Conservation (phyloP, 75 land plant genomes). For the Isoetes taiwanensis region DNA sequence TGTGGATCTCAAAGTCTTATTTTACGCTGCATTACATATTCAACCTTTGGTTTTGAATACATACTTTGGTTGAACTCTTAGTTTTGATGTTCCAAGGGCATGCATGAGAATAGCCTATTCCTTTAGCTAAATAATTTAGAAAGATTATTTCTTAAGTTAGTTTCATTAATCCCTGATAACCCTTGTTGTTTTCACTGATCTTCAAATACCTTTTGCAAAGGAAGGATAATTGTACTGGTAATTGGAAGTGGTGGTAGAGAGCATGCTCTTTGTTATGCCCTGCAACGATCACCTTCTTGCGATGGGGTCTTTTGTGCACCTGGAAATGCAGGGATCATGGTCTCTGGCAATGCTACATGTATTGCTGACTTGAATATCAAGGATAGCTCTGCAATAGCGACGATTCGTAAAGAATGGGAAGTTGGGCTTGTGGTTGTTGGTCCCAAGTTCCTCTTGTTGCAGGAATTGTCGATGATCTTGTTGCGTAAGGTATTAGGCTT, state of each 20-base stretch:
- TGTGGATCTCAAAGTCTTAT: no score
- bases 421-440: conserved; percentile 90
- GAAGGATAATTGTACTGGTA: conserved; percentile 52
- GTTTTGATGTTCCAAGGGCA: no score
- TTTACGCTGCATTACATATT: no score
- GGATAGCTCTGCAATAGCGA: conserved; percentile 45
- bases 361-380: conserved; percentile 47
- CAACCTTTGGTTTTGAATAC: no score
- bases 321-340: conserved; percentile 83
- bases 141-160: no score
- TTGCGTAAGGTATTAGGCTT: conserved; percentile 59
- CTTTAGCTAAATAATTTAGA: no score
- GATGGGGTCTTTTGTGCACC: conserved; percentile 90
- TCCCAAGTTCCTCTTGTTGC: conserved; percentile 86
- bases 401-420: conserved; percentile 47
- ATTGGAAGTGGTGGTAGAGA: conserved; percentile 95
- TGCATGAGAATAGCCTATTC: no score
- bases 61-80: no score
- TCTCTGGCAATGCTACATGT: conserved; percentile 79
- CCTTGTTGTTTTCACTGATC: no score
- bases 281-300: conserved; percentile 70
- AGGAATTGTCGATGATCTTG: conserved; percentile 77
- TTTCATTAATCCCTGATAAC: no score
- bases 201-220: no score
- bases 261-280: conserved; percentile 81